These are phyloP conservation scores for Ceratobasidium sp. DNA, from an alignment of 1,284 basidiomycete genomes.

Conservation along the genomic window DNA sequence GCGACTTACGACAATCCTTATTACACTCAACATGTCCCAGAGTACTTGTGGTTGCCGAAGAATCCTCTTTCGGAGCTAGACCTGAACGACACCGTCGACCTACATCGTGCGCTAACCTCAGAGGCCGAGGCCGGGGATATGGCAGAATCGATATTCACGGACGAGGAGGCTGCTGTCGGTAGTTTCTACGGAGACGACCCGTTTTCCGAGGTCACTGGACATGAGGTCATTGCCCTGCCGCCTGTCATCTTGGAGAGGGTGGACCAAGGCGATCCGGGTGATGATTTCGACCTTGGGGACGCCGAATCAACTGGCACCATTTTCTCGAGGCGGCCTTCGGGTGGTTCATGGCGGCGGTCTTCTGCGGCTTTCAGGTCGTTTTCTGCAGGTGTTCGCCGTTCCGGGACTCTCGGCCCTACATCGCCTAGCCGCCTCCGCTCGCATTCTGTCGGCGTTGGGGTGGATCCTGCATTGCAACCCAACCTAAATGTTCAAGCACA, in stretches of 20 bases:
- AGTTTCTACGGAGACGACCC: constrained; percentile 20
- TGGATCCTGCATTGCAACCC: constrained; percentile 32
- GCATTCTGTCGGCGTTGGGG: constrained; percentile 30
- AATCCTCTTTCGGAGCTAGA: constrained; percentile 82
- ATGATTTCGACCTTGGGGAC: constrained; percentile 27
- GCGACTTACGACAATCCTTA: constrained; percentile 87
- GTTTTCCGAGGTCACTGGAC: constrained; percentile 26
- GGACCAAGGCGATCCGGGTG: constrained; percentile 26
- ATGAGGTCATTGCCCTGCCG: constrained; percentile 27
- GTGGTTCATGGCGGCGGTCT: constrained; percentile 14
- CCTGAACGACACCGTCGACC: constrained; percentile 87
- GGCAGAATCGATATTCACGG: constrained; percentile 27
- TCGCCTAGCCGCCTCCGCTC: constrained; percentile 38
- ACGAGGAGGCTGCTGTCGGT: constrained; percentile 31
- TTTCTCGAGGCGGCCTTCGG: constrained; percentile 30
- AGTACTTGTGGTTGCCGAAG: constrained; percentile 86
- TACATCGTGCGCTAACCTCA: constrained; percentile 73
- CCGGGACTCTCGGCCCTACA: constrained; percentile 15
- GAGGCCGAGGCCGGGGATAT: constrained; percentile 64
- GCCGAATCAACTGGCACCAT: constrained; percentile 10
- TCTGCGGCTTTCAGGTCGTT: constrained; percentile 32
- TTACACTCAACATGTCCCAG: constrained; percentile 76
- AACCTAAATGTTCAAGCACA: constrained; percentile 41
- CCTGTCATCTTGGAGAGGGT: constrained; percentile 25
- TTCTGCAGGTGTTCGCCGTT: constrained; percentile 34